These are phyloP conservation scores for Bifiguratus adelaidae DNA, from an alignment of 192 early-diverging fungal species.

Conservation along the genomic window DNA sequence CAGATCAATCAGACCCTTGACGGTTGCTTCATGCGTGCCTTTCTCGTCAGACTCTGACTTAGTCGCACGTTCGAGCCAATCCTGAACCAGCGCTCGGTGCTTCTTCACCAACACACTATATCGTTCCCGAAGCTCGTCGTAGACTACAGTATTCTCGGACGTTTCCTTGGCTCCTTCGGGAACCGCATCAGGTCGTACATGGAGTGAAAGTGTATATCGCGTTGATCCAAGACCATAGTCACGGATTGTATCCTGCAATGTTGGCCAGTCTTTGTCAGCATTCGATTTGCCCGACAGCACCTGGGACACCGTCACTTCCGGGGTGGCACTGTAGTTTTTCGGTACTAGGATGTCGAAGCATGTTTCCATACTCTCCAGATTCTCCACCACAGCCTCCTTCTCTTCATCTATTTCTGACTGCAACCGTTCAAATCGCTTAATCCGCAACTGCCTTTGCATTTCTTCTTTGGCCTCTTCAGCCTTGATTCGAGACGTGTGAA, in stretches of 20 bases:
- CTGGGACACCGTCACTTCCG: slow-evolving; percentile 1
- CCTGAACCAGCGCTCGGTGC: slow-evolving; percentile 25
- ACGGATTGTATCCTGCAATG: slow-evolving; percentile 22
- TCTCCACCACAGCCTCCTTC: slow-evolving; percentile 24
- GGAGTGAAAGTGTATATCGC: slow-evolving; percentile 45
- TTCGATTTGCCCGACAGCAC: neutral
- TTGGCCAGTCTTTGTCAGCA: slow-evolving; percentile 4
- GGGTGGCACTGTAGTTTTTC: slow-evolving; percentile 20
- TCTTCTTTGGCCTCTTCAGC: too few relatives aligned
- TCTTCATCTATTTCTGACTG: slow-evolving; percentile 25
- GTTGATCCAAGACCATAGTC: slow-evolving; percentile 48
- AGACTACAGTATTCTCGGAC: slow-evolving; percentile 44
- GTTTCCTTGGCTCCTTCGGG: slow-evolving; percentile 36
- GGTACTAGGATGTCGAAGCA: slow-evolving; percentile 42
- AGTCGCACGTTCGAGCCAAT: slow-evolving; percentile 34
- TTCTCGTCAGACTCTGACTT: slow-evolving; percentile 24
- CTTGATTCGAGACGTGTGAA: too few relatives aligned
- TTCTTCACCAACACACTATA: slow-evolving; percentile 29
- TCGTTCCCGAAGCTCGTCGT: slow-evolving; percentile 39
- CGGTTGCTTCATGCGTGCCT: slow-evolving; percentile 18
- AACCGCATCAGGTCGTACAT: slow-evolving; percentile 32
- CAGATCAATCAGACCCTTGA: slow-evolving; percentile 24
- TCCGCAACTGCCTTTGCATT: neutral
- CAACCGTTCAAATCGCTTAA: slow-evolving; percentile 21
- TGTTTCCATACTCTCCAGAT: slow-evolving; percentile 7